A percentile compares a stretch with the other conserved stretches of the same genome.
These are phyloP conservation scores for Strobilomyces echinocephalus DNA, from an alignment of 768 basidiomycete genomes.

Conservation along the genomic window DNA sequence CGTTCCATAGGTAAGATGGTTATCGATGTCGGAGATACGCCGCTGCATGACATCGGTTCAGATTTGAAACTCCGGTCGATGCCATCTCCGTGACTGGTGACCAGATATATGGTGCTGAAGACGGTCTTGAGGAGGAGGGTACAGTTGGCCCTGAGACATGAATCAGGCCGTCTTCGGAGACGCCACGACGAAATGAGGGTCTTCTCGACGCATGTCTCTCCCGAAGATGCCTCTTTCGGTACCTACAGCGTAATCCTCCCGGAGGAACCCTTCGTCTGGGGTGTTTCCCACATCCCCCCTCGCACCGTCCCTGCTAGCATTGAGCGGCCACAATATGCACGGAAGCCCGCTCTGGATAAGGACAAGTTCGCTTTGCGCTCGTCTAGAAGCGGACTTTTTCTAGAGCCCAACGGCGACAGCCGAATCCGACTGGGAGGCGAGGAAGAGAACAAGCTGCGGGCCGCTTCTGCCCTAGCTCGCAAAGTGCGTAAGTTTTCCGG, in stretches of 20 bases:
- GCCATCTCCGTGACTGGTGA: neutral
- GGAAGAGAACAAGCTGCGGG: constrained; percentile 48
- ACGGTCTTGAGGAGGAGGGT: no score
- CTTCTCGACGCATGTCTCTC: neutral
- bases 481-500: constrained; percentile 52
- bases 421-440: constrained; percentile 48
- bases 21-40: no score
- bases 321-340: constrained; percentile 47
- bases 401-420: constrained; percentile 24
- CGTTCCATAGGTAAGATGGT: no score
- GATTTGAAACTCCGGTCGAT: neutral
- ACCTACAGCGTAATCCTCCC: constrained; percentile 60
- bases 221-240: constrained; percentile 38
- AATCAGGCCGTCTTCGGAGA: neutral
- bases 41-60: neutral
- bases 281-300: constrained; percentile 55
- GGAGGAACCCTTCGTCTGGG: constrained; percentile 58
- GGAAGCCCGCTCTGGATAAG: constrained; percentile 2
- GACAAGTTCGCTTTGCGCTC: neutral
- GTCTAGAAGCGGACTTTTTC: neutral
- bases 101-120: no score
- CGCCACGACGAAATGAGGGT: neutral
- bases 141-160: neutral
- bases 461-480: constrained; percentile 53
- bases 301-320: constrained; percentile 57